phyloP scores from a whole-genome alignment of 169 alveolate species.

The Eimeria brunetti region DNA sequence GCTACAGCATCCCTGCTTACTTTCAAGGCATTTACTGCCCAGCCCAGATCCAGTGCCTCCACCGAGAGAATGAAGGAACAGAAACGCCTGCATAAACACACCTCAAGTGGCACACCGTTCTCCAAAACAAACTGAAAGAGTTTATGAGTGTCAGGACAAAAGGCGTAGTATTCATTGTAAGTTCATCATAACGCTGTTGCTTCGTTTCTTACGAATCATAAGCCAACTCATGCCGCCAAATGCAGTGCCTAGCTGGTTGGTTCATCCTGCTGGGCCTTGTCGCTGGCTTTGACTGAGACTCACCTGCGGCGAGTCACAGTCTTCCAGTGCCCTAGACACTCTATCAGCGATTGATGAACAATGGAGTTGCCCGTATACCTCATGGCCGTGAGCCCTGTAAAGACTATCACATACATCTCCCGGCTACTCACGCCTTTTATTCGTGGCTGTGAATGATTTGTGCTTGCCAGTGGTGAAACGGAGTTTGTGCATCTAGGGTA shows the following conservation, averaged over 20 bases:
- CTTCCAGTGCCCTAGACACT: constrained; percentile 69
- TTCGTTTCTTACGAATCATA: not conserved
- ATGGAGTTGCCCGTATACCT: constrained; percentile 93
- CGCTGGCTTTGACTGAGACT: not conserved
- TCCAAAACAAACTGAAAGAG: not conserved
- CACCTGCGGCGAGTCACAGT: constrained; percentile 75
- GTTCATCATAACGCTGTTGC: not conserved
- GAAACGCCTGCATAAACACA: constrained; percentile 94
- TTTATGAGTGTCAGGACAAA: not conserved
- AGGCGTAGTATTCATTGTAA: not conserved
- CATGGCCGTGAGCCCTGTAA: constrained; percentile 75
- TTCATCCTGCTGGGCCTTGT: not conserved
- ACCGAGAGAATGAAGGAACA: constrained; percentile 97
- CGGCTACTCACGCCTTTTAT: not conserved
- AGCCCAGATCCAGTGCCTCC: constrained; percentile 99
- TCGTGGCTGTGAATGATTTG: not conserved
- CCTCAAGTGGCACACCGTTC: not conserved
- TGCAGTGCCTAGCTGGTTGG: not conserved
- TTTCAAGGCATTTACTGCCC: constrained; percentile 96
- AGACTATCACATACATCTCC: not conserved
- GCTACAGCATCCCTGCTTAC: constrained; percentile 48
- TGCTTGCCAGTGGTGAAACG: not conserved
- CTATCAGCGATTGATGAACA: constrained; percentile 92
- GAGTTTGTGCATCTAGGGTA: not conserved
- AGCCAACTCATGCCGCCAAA: not conserved